Base-by-base conservation (phyloP, 1,139 yeast genomes). In the Diutina sp. region DNA sequence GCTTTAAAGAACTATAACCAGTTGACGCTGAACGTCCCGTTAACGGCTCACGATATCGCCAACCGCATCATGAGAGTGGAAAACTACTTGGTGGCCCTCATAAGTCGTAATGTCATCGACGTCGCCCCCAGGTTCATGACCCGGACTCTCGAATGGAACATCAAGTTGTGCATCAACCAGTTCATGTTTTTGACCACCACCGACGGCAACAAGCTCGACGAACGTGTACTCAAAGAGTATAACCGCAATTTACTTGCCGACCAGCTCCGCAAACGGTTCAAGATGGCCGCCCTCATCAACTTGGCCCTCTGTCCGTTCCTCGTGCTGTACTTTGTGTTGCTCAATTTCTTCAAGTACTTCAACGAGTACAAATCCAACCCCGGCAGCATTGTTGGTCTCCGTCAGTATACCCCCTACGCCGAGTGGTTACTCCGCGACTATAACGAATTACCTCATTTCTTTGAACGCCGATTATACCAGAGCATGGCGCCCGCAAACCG, bases 1-100 rank as follows among this genome's bases (percentile, higher is more conserved):
- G 71, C 78, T 11, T 71, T 93, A 56, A 82, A 88, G 62, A 93
- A 90, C 63, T 88, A 86, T 63, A 93, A 93, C 69, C 89, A 95
- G 18, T 70, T 83, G 21, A 83, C 89, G 0, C 83, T 91, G 0
- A 87, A 85, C 63, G 82, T 84, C 55, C 74, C 91, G 60, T 76
- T 93, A 57, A 93, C 89, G 66, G 96, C 98, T 3, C 97, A 90
- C 67, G 95, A 87, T 64, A 89, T 93, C 58, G 98, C 98, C 14
- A 95, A 93, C 67, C 76, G 99, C 60, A 88, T 93, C 58, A 91
- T 93, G 99, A 77, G 99, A 58, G 87, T 85, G 62, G 99, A 95
- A 61, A 93, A 93, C 66, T 93, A 91, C 67, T 78, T 90, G 74
- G 89, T 93, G 65, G 97, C 97, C 0, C 72, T 93, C 64, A 83